A percentile compares a stretch with the other conserved stretches of the same genome.
Conservation (phyloP, 257 asterid species). For the Paulownia fortunei region DNA sequence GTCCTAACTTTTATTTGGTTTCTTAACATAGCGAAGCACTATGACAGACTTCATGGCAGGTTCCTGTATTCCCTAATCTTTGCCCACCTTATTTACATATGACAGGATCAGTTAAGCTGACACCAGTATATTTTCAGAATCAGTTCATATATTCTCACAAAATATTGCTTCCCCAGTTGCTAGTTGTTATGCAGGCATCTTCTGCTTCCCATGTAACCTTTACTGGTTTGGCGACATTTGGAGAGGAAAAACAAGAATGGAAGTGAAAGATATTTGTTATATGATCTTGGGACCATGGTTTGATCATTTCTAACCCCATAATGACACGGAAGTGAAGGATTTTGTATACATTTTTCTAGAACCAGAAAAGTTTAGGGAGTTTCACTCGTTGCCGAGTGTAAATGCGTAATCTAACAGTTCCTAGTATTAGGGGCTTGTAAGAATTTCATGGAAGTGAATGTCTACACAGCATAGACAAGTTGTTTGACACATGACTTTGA, state of each 20-base stretch:
- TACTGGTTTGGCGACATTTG: slow-evolving; percentile 3
- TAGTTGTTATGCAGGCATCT: neutral
- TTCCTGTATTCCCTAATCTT: neutral
- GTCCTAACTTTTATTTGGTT: neutral
- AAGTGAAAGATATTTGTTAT: neutral
- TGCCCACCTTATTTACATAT: neutral
- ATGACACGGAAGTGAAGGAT: neutral
- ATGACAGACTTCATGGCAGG: neutral
- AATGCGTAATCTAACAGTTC: neutral
- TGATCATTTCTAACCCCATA: neutral
- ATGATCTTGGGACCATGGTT: neutral
- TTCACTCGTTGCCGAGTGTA: neutral
- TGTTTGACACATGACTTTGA: too few species aligned
- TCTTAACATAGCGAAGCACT: neutral
- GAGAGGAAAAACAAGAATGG: neutral
- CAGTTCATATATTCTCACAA: neutral
- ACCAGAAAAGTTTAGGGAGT: neutral
- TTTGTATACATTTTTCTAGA: neutral
- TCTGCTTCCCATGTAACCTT: neutral
- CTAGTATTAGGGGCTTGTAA: neutral
- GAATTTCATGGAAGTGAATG: neutral
- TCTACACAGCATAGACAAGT: neutral
- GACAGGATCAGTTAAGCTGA: neutral
- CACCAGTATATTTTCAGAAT: neutral
- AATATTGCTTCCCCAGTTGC: neutral